Conservation (phyloP, 345 rosid species). For the Leavenworthia alabamica region DNA sequence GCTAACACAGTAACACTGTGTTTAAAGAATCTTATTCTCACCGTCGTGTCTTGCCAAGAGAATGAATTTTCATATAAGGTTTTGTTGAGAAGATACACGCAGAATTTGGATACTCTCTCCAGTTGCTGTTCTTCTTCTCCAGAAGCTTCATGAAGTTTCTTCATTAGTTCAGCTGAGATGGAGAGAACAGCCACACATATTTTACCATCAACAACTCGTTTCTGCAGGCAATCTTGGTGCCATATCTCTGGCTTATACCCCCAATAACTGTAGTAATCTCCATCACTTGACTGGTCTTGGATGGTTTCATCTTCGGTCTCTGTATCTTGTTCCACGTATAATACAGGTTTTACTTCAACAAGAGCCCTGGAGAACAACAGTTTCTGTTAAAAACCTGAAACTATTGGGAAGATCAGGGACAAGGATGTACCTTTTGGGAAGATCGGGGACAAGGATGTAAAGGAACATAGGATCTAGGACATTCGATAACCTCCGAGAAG, state of each 20-base stretch:
- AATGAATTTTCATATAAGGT: conserved; percentile 46
- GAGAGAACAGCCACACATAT: conserved; percentile 56
- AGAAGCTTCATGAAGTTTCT: conserved; percentile 35
- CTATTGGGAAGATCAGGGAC: not conserved
- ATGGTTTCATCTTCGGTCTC: conserved; percentile 31
- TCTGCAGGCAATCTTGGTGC: conserved; percentile 75
- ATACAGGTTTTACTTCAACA: conserved; percentile 85
- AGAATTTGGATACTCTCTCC: conserved; percentile 52
- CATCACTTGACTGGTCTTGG: conserved; percentile 21
- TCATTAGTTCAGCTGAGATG: conserved; percentile 40
- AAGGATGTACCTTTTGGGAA: conserved; percentile 64
- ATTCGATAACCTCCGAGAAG: conserved; percentile 25
- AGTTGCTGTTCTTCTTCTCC: conserved; percentile 34
- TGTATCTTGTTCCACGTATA: conserved; percentile 45
- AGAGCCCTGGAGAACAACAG: conserved; percentile 53
- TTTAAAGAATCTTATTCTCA: conserved; percentile 31
- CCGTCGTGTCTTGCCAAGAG: conserved; percentile 68
- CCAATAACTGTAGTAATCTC: conserved; percentile 34
- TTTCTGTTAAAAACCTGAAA: not conserved
- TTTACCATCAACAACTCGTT: conserved; percentile 55
- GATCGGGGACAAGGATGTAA: conserved; percentile 74
- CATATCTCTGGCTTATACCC: conserved; percentile 63
- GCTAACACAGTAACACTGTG: not conserved
- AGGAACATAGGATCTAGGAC: conserved; percentile 52
- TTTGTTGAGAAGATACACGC: conserved; percentile 66